A percentile compares a stretch with the other conserved stretches of the same genome.
Conservation (phyloP, 1,139 yeast species). For the Scheffersomyces quercinus region DNA sequence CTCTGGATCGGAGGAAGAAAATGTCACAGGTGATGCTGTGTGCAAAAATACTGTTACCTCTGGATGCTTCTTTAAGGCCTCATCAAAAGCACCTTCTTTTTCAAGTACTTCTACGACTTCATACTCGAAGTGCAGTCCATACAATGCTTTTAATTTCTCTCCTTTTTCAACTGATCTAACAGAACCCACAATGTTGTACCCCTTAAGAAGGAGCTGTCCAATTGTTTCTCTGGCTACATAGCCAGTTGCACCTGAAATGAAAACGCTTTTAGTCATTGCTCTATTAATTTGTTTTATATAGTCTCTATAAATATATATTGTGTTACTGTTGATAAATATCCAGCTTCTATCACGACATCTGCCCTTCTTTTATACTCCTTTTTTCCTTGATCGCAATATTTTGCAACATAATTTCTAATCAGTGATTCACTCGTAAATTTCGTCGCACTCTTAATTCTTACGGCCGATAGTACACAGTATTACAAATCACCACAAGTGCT, state of each 20-base stretch:
- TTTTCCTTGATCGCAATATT: no score
- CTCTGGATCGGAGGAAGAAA: conserved; percentile 17
- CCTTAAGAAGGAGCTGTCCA: conserved; percentile 23
- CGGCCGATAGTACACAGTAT: no score
- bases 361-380: no score
- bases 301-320: no score
- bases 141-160: conserved; percentile 19
- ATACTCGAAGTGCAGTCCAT: conserved; percentile 26
- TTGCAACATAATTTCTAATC: no score
- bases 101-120: conserved; percentile 38
- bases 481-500: no score
- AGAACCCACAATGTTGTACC: conserved; percentile 35
- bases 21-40: conserved; percentile 43
- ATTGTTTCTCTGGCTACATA: conserved; percentile 36
- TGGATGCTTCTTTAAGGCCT: conserved; percentile 26
- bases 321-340: no score
- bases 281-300: no score
- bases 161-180: conserved; percentile 37
- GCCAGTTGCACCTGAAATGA: conserved; percentile 43
- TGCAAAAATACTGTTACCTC: conserved; percentile 37
- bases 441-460: no score
- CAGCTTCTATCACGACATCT: no score
- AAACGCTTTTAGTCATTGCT: conserved; percentile 13
- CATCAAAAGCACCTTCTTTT: conserved; percentile 33
- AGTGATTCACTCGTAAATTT: no score